Evolutionary conservation across 768 basidiomycete species (phyloP).

Genomic region (Stropharia rugosoannulata): DNA sequence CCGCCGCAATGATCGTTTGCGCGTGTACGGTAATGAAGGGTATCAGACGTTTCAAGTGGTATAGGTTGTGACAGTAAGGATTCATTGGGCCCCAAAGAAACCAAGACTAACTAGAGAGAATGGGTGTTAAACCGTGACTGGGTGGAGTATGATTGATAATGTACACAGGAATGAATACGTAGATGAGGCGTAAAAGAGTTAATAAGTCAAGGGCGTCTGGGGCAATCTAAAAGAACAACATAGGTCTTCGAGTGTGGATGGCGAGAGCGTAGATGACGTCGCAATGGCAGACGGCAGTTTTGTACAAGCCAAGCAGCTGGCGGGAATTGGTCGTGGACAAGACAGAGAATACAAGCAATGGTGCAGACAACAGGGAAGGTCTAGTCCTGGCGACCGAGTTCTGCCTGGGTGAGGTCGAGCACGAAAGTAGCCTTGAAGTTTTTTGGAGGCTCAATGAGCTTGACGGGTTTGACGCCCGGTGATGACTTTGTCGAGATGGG

Average conservation of each 20-base stretch:
- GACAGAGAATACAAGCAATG: background rate
- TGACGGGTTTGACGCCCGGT: conserved; percentile 45
- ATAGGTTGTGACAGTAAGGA: background rate
- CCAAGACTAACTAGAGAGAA: background rate
- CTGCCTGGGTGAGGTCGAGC: conserved; percentile 80
- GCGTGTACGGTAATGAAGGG: background rate
- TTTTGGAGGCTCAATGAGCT: conserved; percentile 79
- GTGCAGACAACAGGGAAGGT: background rate
- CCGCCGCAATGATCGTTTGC: background rate
- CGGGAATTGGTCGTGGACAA: background rate
- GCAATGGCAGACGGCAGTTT: background rate
- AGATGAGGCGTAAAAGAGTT: background rate
- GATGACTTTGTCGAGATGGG: conserved; percentile 22
- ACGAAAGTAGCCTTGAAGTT: conserved; percentile 70
- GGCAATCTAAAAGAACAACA: conserved; percentile 2
- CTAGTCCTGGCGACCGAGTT: conserved; percentile 65
- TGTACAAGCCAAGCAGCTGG: conserved; percentile 2
- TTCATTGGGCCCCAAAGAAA: background rate
- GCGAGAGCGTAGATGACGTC: background rate
- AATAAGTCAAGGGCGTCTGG: background rate
- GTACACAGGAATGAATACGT: background rate
- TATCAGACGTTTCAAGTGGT: background rate
- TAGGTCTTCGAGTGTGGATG: background rate
- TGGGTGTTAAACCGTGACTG: background rate
- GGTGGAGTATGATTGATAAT: background rate